Percentiles rank a stretch among this genome's conserved stretches.
These are phyloP conservation scores for Trichophaea hybrida DNA, from an alignment of 2,329 filamentous ascomycete species.

Conservation along the genomic window DNA sequence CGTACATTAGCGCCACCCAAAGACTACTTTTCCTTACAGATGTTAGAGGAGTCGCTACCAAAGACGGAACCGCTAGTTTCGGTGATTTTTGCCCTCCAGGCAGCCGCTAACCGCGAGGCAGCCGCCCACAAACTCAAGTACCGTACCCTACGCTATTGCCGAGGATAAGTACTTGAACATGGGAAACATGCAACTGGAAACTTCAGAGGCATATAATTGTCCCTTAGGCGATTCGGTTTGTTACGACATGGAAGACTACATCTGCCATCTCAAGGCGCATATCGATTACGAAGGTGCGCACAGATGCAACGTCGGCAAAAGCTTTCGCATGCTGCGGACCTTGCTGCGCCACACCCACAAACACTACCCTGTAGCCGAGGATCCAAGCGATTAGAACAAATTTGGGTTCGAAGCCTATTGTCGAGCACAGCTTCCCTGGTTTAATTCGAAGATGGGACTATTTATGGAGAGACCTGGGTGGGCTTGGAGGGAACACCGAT, in stretches of 20 bases:
- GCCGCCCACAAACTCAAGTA: background rate
- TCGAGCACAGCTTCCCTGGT: background rate
- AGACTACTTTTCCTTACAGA: too few species aligned
- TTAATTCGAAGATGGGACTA: background rate
- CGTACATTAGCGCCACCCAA: too few species aligned
- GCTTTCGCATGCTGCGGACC: background rate
- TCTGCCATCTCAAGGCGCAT: background rate
- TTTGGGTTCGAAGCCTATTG: background rate
- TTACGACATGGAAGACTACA: background rate
- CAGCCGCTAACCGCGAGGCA: background rate
- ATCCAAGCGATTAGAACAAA: background rate
- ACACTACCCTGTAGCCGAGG: background rate
- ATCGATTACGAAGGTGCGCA: background rate
- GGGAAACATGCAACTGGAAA: background rate
- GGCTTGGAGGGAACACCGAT: background rate
- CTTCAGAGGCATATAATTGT: background rate
- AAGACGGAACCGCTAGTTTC: too few species aligned
- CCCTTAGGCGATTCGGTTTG: background rate
- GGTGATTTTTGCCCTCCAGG: too few species aligned
- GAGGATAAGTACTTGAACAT: background rate
- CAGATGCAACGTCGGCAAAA: background rate
- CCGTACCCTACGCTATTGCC: background rate
- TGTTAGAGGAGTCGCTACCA: too few species aligned
- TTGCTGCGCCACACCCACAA: background rate
- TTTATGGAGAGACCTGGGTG: background rate